Base-by-base conservation (phyloP, 805 yeast species). In the Yamadazyma paraphyllophila region DNA sequence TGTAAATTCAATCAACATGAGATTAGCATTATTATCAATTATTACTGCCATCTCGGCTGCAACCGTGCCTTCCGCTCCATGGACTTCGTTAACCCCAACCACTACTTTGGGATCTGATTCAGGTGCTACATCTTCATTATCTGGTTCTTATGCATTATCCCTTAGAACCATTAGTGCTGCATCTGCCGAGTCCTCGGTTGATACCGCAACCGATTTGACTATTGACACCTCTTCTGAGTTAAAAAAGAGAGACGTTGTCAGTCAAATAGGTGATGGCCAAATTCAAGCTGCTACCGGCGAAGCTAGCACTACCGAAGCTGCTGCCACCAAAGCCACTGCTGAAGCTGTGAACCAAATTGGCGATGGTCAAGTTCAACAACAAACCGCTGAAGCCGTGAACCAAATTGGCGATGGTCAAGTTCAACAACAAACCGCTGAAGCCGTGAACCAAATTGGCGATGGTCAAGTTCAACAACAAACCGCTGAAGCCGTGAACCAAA, bases 181-280 rank as follows among this genome's bases (percentile, higher is more conserved):
- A 15, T 42, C 50, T 14, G 53, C 45, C 29, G 27, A 41, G 32
- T 42, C 51, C 41, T 43, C 54, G 13, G 42, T 40, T 7, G 20
- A 37, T 9, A 37, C 40, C 9, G 14, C 12, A 12, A 37, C 40
- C 7, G 40, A 37, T 25, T 37, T 37, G 20, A 37, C 40, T 14
- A 37, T 37, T 13, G 27, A 37, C n/a, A 37, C 40, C 26, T 37
- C 40, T 26, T 20, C 52, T 16, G 39, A 45, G 4, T 48, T 17
- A 10, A 41, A 41, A 20, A 40, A 41, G 26, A 40, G 34, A 11
- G 47, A 35, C 12, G 40, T 35, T 8, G 58, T 69, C 13, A 65
- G 66, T 65, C 75, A 73, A 55, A 74, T 73, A 42, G 65, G 67
- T 37, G 79, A 74, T 53, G 79, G 79, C 43, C 79, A 74, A 58